A percentile compares a stretch with the other conserved stretches of the same genome.
Conservation (phyloP, 768 basidiomycete species). For the Tubosaeta sp. region DNA sequence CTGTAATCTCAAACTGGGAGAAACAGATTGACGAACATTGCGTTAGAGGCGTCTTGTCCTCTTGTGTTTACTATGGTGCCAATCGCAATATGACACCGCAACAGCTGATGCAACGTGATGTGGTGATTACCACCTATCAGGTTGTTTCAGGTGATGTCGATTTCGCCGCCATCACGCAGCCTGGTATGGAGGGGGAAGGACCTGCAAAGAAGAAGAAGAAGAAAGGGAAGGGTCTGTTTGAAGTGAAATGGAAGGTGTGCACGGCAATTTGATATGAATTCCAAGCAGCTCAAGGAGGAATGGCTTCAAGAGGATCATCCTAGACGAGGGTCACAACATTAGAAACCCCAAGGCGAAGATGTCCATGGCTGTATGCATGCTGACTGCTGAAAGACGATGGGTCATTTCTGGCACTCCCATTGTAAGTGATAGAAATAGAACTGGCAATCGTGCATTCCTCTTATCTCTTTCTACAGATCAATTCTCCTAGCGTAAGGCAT, state of each 20-base stretch:
- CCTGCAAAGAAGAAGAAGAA: constrained; percentile 56
- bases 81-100: constrained; percentile 55
- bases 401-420: constrained; percentile 85
- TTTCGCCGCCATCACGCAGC: constrained; percentile 6
- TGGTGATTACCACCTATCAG: constrained; percentile 85
- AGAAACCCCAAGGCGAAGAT: constrained; percentile 87
- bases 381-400: constrained; percentile 75
- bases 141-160: constrained; percentile 56
- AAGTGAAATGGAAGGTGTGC: constrained; percentile 76
- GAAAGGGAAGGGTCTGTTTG: constrained; percentile 54
- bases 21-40: constrained; percentile 79
- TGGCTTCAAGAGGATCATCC: constrained; percentile 56
- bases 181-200: constrained; percentile 17
- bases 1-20: constrained; percentile 85
- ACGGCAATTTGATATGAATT: background rate
- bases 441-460: background rate
- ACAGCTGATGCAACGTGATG: constrained; percentile 63
- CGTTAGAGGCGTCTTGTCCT: constrained; percentile 44
- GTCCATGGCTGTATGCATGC: constrained; percentile 59
- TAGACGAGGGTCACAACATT: constrained; percentile 88
- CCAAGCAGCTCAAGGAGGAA: background rate
- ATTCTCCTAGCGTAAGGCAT: constrained; percentile 59
- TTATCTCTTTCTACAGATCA: constrained; percentile 47
- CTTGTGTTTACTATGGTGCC: constrained; percentile 68
- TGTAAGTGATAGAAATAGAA: constrained; percentile 41